Conservation (phyloP, 164 flowering plant species). For the Sedum album region DNA sequence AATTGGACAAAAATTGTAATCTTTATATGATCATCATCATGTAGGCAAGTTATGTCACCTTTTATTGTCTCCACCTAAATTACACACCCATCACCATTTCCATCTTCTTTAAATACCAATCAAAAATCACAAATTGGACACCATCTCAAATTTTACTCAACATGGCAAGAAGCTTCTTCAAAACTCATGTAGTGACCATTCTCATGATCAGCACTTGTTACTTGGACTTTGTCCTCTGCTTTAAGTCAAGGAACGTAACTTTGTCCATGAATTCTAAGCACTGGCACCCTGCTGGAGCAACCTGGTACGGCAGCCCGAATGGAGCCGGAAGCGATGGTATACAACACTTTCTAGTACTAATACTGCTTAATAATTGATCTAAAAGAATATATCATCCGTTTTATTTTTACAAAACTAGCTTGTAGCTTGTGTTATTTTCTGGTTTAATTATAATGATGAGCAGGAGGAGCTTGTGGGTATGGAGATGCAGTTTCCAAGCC, state of each 20-base stretch:
- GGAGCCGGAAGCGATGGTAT: slow-evolving; percentile 50
- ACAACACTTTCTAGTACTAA: neutral
- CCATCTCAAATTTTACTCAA: neutral
- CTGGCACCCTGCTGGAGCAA: slow-evolving; percentile 47
- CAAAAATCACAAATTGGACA: neutral
- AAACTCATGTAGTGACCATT: neutral
- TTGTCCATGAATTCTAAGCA: slow-evolving; percentile 12
- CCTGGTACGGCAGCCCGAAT: slow-evolving; percentile 47
- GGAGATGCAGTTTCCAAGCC: slow-evolving; percentile 21
- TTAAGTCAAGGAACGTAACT: slow-evolving; percentile 16
- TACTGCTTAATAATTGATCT: no score
- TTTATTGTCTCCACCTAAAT: neutral
- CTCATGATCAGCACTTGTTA: neutral
- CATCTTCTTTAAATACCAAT: neutral
- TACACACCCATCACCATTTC: neutral
- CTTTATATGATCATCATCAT: neutral
- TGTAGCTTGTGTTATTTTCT: no score
- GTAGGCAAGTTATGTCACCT: neutral
- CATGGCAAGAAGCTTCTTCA: neutral
- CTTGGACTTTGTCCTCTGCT: slow-evolving; percentile 14
- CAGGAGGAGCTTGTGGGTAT: slow-evolving; percentile 25
- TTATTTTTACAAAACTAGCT: neutral
- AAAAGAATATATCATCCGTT: no score
- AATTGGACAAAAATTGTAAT: neutral
- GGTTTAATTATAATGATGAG: neutral